Base-by-base conservation (phyloP, 2,329 filamentous ascomycete genomes). In the Alternaria sp. region DNA sequence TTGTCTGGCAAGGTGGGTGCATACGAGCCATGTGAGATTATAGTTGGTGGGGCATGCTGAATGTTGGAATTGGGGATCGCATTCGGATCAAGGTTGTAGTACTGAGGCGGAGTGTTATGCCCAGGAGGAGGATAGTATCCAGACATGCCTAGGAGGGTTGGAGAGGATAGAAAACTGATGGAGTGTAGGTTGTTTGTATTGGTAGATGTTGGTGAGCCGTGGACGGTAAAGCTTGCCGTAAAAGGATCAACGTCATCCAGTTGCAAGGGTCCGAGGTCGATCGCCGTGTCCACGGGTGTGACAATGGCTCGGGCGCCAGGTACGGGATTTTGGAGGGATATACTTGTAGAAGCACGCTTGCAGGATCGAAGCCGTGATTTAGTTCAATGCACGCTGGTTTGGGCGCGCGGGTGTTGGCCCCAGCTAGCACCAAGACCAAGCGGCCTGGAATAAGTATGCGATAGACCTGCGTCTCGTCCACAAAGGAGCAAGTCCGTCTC, bases 241-340 rank as follows among this genome's bases (percentile, higher is more conserved):
- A 63, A 62, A 66, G 66, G 68, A 75, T 73, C 73, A 77, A 78
- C 76, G 76, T 79, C 76, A 79, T 79, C 67, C 74, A 74, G 62
- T 60, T 66, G 68, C 75, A 77, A 73, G 74, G 74, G 62, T 77
- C 64, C 57, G 56, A 66, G 63, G 73, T 67, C 70, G 75, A 76
- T 77, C 74, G 73, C 67, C 71, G 54, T 65, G 67, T 65, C 43
- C 45, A 61, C 59, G 59, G 59, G 67, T 62, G 65, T 69, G 67
- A 71, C 65, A 70, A 72, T 67, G 63, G 68, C 66, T 68, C 64
- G 62, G 67, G 68, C 67, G 64, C 66, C 69, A 71, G 69, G 69
- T 63, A 74, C 72, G 66, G 68, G 63, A 60, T 44, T 57, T 58
- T 61, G 57, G 56, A 63, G 58, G 65, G 60, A 57, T 65, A 63